A percentile compares a stretch with the other conserved stretches of the same genome.
Evolutionary conservation across 768 basidiomycete species (phyloP).

Genomic region (Tulasnella sp.): DNA sequence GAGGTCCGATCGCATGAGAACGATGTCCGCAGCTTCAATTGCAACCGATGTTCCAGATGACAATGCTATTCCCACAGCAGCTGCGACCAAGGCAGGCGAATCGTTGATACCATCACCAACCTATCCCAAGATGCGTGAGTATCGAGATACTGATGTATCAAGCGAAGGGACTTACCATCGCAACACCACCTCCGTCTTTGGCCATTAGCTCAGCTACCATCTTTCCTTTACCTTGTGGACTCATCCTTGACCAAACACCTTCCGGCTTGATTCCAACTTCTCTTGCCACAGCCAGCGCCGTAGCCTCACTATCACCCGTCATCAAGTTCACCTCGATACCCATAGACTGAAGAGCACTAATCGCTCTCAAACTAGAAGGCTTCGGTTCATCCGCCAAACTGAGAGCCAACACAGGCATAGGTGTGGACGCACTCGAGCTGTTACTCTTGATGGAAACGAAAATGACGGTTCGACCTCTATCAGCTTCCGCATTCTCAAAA

Average conservation of each 20-base stretch:
- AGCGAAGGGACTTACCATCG: slow-evolving; percentile 53
- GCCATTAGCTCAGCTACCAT: slow-evolving; percentile 71
- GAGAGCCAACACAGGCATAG: slow-evolving; percentile 59
- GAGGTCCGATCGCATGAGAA: slow-evolving; percentile 93
- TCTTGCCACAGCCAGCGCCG: slow-evolving; percentile 77
- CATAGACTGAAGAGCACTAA: slow-evolving; percentile 70
- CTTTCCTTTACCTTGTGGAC: slow-evolving; percentile 87
- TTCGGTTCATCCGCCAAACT: slow-evolving; percentile 83
- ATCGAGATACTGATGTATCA: background rate
- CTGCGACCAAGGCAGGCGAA: slow-evolving; percentile 90
- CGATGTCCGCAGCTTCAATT: slow-evolving; percentile 95
- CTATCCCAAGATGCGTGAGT: slow-evolving; percentile 29
- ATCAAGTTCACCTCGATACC: slow-evolving; percentile 87
- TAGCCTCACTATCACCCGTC: slow-evolving; percentile 81
- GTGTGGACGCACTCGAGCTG: slow-evolving; percentile 29
- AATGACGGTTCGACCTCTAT: slow-evolving; percentile 70
- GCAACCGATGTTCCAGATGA: slow-evolving; percentile 95
- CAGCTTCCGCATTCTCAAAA: slow-evolving; percentile 62
- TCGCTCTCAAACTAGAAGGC: slow-evolving; percentile 68
- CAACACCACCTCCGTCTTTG: slow-evolving; percentile 57
- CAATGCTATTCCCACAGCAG: slow-evolving; percentile 91
- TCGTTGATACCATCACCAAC: slow-evolving; percentile 99
- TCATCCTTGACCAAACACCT: slow-evolving; percentile 83
- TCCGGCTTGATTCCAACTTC: slow-evolving; percentile 78
- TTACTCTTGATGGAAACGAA: slow-evolving; percentile 51